phyloP scores from a whole-genome alignment of 2,329 filamentous ascomycete genomes.

The Colletotrichum theobromicola region DNA sequence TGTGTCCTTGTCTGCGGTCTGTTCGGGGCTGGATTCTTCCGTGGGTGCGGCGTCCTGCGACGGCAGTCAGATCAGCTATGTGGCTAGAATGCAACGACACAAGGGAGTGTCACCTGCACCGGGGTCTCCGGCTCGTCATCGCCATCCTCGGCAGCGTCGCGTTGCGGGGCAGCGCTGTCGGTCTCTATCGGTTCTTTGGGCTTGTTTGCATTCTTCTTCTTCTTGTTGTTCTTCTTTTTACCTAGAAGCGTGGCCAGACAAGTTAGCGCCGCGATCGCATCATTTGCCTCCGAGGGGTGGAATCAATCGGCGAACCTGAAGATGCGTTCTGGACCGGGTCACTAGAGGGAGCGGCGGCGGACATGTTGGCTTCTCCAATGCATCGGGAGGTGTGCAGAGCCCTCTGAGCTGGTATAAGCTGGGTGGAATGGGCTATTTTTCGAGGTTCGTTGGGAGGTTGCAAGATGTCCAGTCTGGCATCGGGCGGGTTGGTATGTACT shows the following conservation, averaged over 20 bases:
- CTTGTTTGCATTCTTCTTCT: slow-evolving; percentile 62
- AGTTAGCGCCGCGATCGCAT: slow-evolving; percentile 1
- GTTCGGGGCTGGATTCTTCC: slow-evolving; percentile 33
- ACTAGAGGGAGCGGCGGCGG: slow-evolving; percentile 29
- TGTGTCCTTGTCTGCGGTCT: slow-evolving; percentile 26
- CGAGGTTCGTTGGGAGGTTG: not conserved
- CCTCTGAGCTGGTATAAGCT: slow-evolving; percentile 17
- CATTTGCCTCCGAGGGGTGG: not conserved
- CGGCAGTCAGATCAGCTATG: slow-evolving; percentile 20
- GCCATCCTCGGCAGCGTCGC: slow-evolving; percentile 39
- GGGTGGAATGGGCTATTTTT: not conserved
- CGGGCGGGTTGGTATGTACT: slow-evolving; percentile 10
- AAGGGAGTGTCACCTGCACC: slow-evolving; percentile 30
- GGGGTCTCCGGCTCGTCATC: slow-evolving; percentile 51
- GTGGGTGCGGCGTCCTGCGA: slow-evolving; percentile 23
- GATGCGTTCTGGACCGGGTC: slow-evolving; percentile 30
- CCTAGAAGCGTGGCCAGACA: slow-evolving; percentile 29
- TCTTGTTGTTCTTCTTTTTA: slow-evolving; percentile 65
- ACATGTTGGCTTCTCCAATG: slow-evolving; percentile 28
- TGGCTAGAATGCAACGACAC: not conserved
- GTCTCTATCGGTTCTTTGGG: slow-evolving; percentile 44
- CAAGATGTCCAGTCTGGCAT: slow-evolving; percentile 11
- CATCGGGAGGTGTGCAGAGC: slow-evolving; percentile 19
- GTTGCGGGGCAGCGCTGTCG: slow-evolving; percentile 35
- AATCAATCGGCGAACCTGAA: slow-evolving; percentile 28